Percentiles rank a stretch among this genome's conserved stretches.
These are phyloP conservation scores for Cubamyces sp. DNA, from an alignment of 768 basidiomycete genomes.

Conservation along the genomic window DNA sequence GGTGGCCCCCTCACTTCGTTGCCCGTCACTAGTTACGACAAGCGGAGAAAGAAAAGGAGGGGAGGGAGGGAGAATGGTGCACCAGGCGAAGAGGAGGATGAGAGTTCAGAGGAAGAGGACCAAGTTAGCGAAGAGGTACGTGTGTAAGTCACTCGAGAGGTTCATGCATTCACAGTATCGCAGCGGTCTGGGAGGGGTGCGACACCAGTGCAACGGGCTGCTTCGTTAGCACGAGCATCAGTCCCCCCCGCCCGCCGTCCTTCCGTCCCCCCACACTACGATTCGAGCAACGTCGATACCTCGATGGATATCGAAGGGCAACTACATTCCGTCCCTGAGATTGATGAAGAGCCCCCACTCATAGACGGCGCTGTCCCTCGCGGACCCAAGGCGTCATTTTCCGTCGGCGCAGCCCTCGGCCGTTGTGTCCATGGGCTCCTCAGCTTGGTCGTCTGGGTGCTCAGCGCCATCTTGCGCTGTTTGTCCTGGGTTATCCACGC, in stretches of 20 bases:
- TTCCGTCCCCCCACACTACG: slow-evolving; percentile 46
- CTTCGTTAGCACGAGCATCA: slow-evolving; percentile 33
- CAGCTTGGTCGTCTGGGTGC: slow-evolving; percentile 24
- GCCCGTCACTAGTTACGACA: slow-evolving; percentile 69
- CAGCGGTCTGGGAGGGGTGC: slow-evolving; percentile 31
- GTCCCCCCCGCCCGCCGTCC: slow-evolving; percentile 38
- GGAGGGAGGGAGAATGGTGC: slow-evolving; percentile 47
- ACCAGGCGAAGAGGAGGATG: slow-evolving; percentile 48
- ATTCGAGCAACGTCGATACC: slow-evolving; percentile 31
- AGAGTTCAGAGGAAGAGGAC: slow-evolving; percentile 48
- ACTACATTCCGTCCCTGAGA: slow-evolving; percentile 67
- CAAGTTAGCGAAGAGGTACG: slow-evolving; percentile 49
- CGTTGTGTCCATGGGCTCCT: slow-evolving; percentile 44
- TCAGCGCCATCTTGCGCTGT: slow-evolving; percentile 24
- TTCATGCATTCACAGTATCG: slow-evolving; percentile 15
- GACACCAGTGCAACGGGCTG: slow-evolving; percentile 27
- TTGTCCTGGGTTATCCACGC: slow-evolving; percentile 34
- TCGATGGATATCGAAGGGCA: slow-evolving; percentile 51
- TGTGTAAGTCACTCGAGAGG: not conserved
- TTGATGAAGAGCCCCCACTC: slow-evolving; percentile 50
- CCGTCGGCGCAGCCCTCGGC: slow-evolving; percentile 52
- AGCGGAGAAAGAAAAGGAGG: slow-evolving; percentile 55
- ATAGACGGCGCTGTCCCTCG: slow-evolving; percentile 38
- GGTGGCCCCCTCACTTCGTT: slow-evolving; percentile 59
- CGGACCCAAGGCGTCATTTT: slow-evolving; percentile 37